phyloP scores from a whole-genome alignment of 2,329 filamentous ascomycete species.

The Aspergillus intermedius region DNA sequence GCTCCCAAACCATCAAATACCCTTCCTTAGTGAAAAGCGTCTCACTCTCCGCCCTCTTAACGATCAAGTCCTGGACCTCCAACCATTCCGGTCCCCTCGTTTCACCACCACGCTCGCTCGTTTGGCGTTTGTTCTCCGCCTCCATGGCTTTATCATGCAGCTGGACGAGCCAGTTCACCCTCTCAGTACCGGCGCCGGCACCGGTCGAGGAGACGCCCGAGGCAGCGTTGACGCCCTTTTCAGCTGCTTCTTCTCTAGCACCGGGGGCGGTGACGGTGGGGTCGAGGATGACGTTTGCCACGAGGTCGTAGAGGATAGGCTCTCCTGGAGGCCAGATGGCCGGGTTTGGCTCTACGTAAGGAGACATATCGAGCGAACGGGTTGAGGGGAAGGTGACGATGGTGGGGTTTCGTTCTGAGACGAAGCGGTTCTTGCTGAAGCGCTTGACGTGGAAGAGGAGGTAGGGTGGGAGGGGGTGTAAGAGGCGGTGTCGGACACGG shows the following conservation, averaged over 20 bases:
- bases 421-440: constrained; percentile 94
- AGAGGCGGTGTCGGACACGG: constrained; percentile 78
- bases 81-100: constrained; percentile 70
- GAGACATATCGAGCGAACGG: constrained; percentile 74
- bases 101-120: constrained; percentile 19
- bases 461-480: constrained; percentile 86
- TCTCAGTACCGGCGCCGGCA: constrained; percentile 83
- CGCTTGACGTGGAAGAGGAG: constrained; percentile 94
- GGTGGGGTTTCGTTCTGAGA: constrained; percentile 90
- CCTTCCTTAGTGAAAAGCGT: constrained; percentile 87
- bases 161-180: constrained; percentile 94
- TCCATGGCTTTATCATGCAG: constrained; percentile 65
- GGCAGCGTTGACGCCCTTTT: constrained; percentile 32
- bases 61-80: constrained; percentile 87
- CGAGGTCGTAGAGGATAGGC: constrained; percentile 89
- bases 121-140: constrained; percentile 29
- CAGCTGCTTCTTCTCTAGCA: constrained; percentile 39
- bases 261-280: constrained; percentile 59
- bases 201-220: constrained; percentile 41
- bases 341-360: constrained; percentile 86
- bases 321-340: constrained; percentile 63
- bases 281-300: constrained; percentile 73
- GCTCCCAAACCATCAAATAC: constrained; percentile 95
- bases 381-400: constrained; percentile 94
- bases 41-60: constrained; percentile 82